Conservation (phyloP, 495 filamentous ascomycete genomes). For the Penicillium odoratum region DNA sequence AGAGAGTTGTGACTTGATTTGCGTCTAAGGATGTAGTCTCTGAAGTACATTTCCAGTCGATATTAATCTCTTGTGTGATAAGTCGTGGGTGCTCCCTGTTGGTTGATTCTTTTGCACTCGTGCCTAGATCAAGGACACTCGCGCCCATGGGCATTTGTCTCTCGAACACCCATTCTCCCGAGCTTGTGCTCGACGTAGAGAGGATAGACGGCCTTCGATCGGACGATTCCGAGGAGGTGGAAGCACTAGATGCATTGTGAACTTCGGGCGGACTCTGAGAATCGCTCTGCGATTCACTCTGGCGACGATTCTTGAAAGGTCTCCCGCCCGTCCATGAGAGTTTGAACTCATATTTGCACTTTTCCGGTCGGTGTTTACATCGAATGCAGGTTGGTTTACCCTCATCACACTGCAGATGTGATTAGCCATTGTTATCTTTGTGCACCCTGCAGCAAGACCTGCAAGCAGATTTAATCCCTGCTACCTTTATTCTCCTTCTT, state of each 20-base stretch:
- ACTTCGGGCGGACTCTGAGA: slow-evolving; percentile 1
- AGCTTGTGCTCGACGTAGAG: not conserved
- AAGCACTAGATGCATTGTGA: not conserved
- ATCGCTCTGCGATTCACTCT: not conserved
- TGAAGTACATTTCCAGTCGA: not conserved
- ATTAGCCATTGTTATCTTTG: not conserved
- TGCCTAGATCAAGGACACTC: not conserved
- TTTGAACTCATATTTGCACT: slow-evolving; percentile 15
- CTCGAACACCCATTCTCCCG: not conserved
- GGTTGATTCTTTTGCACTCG: not conserved
- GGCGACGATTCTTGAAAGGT: slow-evolving; percentile 10
- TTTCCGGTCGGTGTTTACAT: slow-evolving; percentile 12
- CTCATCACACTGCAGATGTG: slow-evolving; percentile 8
- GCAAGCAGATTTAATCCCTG: not conserved
- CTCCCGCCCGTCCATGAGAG: slow-evolving; percentile 12
- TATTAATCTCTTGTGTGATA: not conserved
- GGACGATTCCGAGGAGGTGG: not conserved
- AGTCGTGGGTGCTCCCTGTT: not conserved
- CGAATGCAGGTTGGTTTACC: slow-evolving; percentile 7
- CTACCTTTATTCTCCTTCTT: slow-evolving; percentile 5
- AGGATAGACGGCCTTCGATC: not conserved
- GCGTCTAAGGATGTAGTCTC: not conserved
- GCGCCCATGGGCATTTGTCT: not conserved
- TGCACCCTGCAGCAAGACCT: not conserved
- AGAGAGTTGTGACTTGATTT: not conserved